Conservation (phyloP, 1,139 yeast species). For the Blastobotrys capitulatus region DNA sequence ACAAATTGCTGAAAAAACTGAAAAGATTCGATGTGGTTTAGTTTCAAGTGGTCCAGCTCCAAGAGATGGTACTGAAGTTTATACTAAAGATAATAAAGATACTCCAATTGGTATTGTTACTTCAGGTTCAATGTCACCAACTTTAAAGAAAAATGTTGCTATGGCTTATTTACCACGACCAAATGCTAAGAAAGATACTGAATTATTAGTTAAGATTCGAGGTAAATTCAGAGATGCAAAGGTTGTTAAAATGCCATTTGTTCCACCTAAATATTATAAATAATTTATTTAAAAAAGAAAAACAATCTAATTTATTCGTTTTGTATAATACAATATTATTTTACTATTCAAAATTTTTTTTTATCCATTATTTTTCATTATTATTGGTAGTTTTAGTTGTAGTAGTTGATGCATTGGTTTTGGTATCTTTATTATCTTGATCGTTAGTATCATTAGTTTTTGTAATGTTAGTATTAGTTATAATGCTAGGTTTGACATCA, state of each 20-base stretch:
- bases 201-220: conserved; percentile 69
- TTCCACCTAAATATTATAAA: conserved; percentile 65
- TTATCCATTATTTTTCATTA: neutral
- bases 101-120: conserved; percentile 69
- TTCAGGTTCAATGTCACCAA: conserved; percentile 89
- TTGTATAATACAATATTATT: too few relatives aligned
- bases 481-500: conserved; percentile 20
- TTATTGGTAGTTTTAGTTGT: too few relatives aligned
- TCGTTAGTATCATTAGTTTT: neutral
- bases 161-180: conserved; percentile 82
- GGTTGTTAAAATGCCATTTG: conserved; percentile 79
- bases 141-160: conserved; percentile 73
- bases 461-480: neutral
- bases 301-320: neutral
- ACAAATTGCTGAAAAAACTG: conserved; percentile 62
- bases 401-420: too few relatives aligned
- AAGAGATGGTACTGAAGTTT: conserved; percentile 72
- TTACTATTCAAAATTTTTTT: neutral
- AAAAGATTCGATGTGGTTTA: conserved; percentile 71
- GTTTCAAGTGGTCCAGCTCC: conserved; percentile 86
- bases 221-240: conserved; percentile 74
- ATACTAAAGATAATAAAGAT: conserved; percentile 43
- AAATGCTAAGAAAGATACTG: conserved; percentile 71
- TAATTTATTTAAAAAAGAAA: conserved; percentile 10
- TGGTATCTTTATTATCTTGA: neutral